Base-by-base conservation (phyloP, 2,329 filamentous ascomycete genomes). In the Alternaria incomplexa region DNA sequence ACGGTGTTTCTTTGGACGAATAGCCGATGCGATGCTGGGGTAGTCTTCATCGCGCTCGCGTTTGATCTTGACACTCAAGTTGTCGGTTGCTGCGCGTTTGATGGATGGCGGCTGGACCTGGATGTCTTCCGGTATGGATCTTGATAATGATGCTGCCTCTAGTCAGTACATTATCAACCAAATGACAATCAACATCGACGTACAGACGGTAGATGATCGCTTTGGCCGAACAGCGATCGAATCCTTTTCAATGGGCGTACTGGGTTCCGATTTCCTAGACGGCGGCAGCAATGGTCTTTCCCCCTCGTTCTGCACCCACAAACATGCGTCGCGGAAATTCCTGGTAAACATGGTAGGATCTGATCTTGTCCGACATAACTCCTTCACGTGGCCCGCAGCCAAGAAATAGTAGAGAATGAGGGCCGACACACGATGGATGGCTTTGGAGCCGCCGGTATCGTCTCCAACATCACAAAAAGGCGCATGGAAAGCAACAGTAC, bases 151-250 rank as follows among this genome's bases (percentile, higher is more conserved):
- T 36, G 61, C 63, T 71, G 11, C 36, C 11, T 20, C 17, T 40
- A 17, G 47, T 63, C 45, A 65, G 60, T 48, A 43, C 6, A 28
- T 28, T 28, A 15, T 8, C 7, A 8, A 26, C 79, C 76, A 58
- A 32, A 22, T 4, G 23, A 40, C 8, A 22, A 52, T 40, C 3
- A 15, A 25, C 7, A 4, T 36, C 1, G 20, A 91, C 87, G 87
- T 88, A 90, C 13, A 93, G 87, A 28, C 87, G 81, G 8, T 88
- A 88, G 46, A 93, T 81, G 15, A 90, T 88, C 20, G 83, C 82
- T 75, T 89, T 89, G 23, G 91, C 90, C 64, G 88, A 84, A 71
- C 69, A n/a, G 65, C 52, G 15, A 71, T 56, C 5, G 52, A 56
- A 7, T 72, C 69, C n/a, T 51, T 54, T 45, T 62, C 56, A 17